phyloP scores from a whole-genome alignment of 75 land plant species.

The Ceratopteris richardii region DNA sequence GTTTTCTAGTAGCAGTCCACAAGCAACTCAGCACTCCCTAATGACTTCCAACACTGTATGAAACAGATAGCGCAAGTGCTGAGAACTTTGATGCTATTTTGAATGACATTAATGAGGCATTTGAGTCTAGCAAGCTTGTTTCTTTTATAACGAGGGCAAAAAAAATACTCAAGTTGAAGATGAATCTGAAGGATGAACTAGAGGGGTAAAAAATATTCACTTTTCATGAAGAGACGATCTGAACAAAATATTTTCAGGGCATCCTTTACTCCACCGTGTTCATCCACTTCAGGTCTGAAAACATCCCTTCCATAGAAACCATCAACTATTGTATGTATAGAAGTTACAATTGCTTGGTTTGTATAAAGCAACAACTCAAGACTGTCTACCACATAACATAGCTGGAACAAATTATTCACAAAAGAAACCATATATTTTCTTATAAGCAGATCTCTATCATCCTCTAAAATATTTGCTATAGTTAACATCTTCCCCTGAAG shows the following conservation, averaged over 20 bases:
- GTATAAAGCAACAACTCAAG: constrained; percentile 53
- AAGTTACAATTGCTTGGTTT: constrained; percentile 35
- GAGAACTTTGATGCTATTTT: constrained; percentile 48
- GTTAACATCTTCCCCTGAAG: constrained; percentile 56
- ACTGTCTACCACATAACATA: constrained; percentile 41
- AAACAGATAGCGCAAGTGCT: constrained; percentile 86
- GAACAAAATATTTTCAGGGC: constrained; percentile 71
- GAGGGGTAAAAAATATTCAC: constrained; percentile 10
- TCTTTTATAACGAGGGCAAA: constrained; percentile 56
- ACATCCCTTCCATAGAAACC: constrained; percentile 87
- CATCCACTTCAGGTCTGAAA: too few relatives aligned
- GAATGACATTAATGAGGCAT: constrained; percentile 56
- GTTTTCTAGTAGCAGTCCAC: constrained; percentile 75
- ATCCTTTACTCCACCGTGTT: constrained; percentile 67
- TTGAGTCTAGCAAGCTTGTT: constrained; percentile 47
- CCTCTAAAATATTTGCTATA: constrained; percentile 54
- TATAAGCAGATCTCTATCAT: constrained; percentile 76
- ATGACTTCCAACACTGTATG: constrained; percentile 61
- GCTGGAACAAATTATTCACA: constrained; percentile 50
- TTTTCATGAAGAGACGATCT: constrained; percentile 93
- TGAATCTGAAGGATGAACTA: constrained; percentile 93
- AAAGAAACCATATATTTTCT: constrained; percentile 79
- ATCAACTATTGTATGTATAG: constrained; percentile 78
- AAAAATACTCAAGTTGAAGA: constrained; percentile 58
- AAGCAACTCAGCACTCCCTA: constrained; percentile 43